A percentile compares a stretch with the other conserved stretches of the same genome.
These are phyloP conservation scores for Pseudogymnoascus sp. DNA, from an alignment of 2,329 filamentous ascomycete genomes.

Conservation along the genomic window DNA sequence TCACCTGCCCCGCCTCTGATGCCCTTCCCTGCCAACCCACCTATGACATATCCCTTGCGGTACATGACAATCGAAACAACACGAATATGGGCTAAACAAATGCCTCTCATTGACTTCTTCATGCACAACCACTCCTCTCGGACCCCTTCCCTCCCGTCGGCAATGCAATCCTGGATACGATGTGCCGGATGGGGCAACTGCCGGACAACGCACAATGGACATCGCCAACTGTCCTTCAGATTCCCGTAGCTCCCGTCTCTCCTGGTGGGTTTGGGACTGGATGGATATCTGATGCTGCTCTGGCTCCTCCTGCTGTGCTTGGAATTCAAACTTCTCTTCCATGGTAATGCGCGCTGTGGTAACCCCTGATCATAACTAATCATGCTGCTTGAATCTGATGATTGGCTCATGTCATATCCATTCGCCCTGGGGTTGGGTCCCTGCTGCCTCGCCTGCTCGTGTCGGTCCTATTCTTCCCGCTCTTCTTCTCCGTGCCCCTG, in stretches of 20 bases:
- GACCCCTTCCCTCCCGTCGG: not conserved
- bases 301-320: not conserved
- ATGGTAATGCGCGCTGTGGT: not conserved
- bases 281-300: not conserved
- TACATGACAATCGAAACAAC: no score
- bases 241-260: not conserved
- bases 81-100: no score
- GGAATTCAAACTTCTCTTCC: not conserved
- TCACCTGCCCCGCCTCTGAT: no score
- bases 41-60: no score
- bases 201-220: not conserved
- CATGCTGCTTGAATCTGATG: not conserved
- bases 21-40: no score
- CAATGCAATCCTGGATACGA: not conserved
- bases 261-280: not conserved
- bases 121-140: not conserved
- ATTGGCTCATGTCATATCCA: not conserved
- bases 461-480: no score
- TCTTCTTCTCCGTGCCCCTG: no score
- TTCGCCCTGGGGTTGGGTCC: not conserved
- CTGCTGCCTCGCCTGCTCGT: no score
- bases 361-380: not conserved
- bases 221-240: not conserved
- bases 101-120: slow-evolving; percentile 18
- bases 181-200: not conserved